Conservation (phyloP, 768 basidiomycete genomes). For the Kwoniella botswanensis region DNA sequence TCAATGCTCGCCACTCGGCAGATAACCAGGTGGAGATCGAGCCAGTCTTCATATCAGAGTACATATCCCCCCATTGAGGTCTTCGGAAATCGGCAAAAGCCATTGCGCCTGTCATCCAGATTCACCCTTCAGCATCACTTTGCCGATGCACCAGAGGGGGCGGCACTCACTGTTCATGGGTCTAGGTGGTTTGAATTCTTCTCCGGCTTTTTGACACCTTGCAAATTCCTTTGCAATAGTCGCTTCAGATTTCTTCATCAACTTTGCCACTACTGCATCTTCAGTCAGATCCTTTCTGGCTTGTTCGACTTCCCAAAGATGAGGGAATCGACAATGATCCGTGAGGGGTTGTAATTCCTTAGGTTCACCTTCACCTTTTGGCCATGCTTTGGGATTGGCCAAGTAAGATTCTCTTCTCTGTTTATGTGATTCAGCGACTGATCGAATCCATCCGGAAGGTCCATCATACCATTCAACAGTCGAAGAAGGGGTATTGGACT, state of each 20-base stretch:
- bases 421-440: constrained; percentile 14
- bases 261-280: constrained; percentile 7
- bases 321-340: constrained; percentile 16
- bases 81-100: constrained; percentile 15
- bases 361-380: constrained; percentile 17
- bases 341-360: constrained; percentile 16
- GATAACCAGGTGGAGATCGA: constrained; percentile 18
- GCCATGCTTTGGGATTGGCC: constrained; percentile 19
- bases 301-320: constrained; percentile 19
- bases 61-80: constrained; percentile 27
- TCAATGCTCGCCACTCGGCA: constrained; percentile 22
- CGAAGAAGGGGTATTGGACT: neutral
- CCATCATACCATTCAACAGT: constrained; percentile 21
- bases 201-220: constrained; percentile 15
- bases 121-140: neutral
- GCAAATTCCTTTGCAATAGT: constrained; percentile 9
- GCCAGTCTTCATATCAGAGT: constrained; percentile 12
- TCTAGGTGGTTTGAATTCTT: constrained; percentile 13
- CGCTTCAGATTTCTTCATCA: constrained; percentile 20
- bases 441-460: constrained; percentile 18
- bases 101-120: constrained; percentile 1
- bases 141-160: neutral
- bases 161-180: constrained; percentile 20
- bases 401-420: constrained; percentile 7
- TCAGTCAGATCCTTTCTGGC: constrained; percentile 14